phyloP scores from a whole-genome alignment of 2,329 filamentous ascomycete genomes.

The Fusarium coffeatum region DNA sequence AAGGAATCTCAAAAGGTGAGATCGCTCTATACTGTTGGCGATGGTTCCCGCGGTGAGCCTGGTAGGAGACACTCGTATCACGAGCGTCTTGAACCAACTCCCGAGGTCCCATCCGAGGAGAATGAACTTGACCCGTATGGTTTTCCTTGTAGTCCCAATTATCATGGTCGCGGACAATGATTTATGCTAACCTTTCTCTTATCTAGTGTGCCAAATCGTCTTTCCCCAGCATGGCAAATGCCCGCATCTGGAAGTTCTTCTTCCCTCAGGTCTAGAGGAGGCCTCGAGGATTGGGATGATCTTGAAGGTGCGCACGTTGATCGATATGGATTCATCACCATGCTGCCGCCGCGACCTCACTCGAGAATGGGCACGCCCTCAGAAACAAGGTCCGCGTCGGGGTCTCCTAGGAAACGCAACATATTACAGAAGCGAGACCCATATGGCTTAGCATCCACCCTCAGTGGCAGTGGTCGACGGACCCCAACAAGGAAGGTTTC shows the following conservation, averaged over 20 bases:
- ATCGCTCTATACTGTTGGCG: constrained; percentile 71
- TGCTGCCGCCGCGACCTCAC: constrained; percentile 57
- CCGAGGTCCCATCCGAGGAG: constrained; percentile 64
- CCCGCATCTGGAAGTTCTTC: constrained; percentile 59
- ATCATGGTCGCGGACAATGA: constrained; percentile 40
- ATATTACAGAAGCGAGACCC: constrained; percentile 55
- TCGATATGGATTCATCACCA: constrained; percentile 74
- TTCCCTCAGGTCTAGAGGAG: constrained; percentile 61
- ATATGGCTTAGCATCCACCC: constrained; percentile 54
- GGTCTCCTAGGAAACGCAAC: constrained; percentile 59
- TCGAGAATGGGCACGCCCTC: constrained; percentile 57
- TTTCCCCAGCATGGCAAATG: constrained; percentile 51
- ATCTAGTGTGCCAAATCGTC: constrained; percentile 47
- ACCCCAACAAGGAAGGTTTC: constrained; percentile 67
- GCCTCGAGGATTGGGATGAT: constrained; percentile 75
- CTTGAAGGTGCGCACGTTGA: constrained; percentile 71
- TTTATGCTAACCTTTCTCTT: constrained; percentile 46
- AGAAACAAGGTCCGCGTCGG: constrained; percentile 56
- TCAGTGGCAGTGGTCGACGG: constrained; percentile 53
- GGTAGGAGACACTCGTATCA: constrained; percentile 60
- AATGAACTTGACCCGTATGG: constrained; percentile 67
- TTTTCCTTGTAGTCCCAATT: constrained; percentile 59
- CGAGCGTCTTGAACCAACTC: constrained; percentile 62
- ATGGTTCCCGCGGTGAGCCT: constrained; percentile 65
- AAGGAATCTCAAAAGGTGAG: constrained; percentile 75